Evolutionary conservation across 176 grass and related monocot species (phyloP).

Genomic region (Aegilops tauschii): DNA sequence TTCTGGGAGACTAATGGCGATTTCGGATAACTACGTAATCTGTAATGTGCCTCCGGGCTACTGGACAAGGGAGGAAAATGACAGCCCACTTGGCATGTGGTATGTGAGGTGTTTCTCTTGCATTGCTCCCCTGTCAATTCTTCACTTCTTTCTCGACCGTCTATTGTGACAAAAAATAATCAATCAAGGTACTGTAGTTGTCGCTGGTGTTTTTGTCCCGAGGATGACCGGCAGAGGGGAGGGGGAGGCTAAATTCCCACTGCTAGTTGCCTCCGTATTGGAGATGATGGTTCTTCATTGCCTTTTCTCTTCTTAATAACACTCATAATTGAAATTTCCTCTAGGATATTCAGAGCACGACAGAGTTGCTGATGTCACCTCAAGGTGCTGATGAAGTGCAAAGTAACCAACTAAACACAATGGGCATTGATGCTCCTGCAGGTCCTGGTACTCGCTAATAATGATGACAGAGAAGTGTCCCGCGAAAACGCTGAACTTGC

Average conservation of each 20-base stretch:
- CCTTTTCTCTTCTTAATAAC: too few species aligned
- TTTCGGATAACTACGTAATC: not conserved
- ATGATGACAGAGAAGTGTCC: constrained; percentile 82
- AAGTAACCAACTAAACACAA: constrained; percentile 58
- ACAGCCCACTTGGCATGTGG: not conserved
- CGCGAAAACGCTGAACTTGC: constrained; percentile 91
- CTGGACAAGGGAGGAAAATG: constrained; percentile 16
- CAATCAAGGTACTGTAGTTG: too few species aligned
- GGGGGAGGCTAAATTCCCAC: too few species aligned
- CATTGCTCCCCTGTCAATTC: not conserved
- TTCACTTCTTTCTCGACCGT: not conserved
- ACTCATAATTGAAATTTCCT: not conserved
- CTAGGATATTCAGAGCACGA: constrained; percentile 71
- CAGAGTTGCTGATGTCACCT: constrained; percentile 53
- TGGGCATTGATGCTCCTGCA: constrained; percentile 51
- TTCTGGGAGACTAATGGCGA: not conserved
- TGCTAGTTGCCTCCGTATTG: too few species aligned
- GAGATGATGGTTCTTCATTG: too few species aligned
- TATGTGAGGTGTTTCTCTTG: not conserved
- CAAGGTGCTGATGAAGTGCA: constrained; percentile 70
- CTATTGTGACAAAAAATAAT: too few species aligned
- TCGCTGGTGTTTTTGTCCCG: too few species aligned
- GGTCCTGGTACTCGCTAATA: constrained; percentile 59
- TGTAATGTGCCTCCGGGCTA: not conserved
- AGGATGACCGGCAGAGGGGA: too few species aligned